phyloP scores from a whole-genome alignment of 1,284 basidiomycete species.

The Fomitopsis pinicola region DNA sequence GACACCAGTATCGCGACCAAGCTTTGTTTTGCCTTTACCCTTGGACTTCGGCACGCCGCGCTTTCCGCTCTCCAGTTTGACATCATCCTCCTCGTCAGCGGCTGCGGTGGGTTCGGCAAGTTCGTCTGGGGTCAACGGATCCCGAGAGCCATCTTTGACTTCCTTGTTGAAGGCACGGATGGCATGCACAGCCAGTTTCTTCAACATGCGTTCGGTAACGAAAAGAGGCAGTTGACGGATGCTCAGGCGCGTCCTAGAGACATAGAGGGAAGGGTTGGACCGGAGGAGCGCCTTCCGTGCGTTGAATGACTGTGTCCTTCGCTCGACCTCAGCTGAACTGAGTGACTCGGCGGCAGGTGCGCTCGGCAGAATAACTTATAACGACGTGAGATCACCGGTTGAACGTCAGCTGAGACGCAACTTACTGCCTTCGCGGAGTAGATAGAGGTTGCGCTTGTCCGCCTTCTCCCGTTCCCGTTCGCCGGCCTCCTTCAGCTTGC shows the following conservation, averaged over 20 bases:
- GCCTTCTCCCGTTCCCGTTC: constrained; percentile 84
- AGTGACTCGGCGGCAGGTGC: constrained; percentile 73
- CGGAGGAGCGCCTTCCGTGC: constrained; percentile 77
- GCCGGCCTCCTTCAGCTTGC: constrained; percentile 81
- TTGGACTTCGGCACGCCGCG: constrained; percentile 24
- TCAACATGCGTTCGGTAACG: constrained; percentile 86
- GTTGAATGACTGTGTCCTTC: constrained; percentile 79
- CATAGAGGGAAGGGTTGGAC: constrained; percentile 90
- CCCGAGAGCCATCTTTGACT: constrained; percentile 61
- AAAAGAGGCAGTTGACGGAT: constrained; percentile 91
- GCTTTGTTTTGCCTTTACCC: constrained; percentile 22
- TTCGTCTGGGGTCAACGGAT: constrained; percentile 72
- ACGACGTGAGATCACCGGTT: background rate
- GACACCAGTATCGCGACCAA: constrained; percentile 54
- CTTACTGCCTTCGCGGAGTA: constrained; percentile 92
- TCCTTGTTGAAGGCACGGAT: constrained; percentile 79
- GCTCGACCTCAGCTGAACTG: constrained; percentile 73
- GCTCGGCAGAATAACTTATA: constrained; percentile 81
- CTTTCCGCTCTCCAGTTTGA: constrained; percentile 30
- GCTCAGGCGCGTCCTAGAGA: constrained; percentile 91
- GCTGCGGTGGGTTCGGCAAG: constrained; percentile 37
- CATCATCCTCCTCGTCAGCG: constrained; percentile 22
- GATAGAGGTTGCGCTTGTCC: constrained; percentile 95
- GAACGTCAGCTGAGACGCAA: constrained; percentile 7
- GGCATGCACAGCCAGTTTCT: constrained; percentile 83